Evolutionary conservation across 352 stramenopile species (phyloP), one percentile per base, ranked within the genome.

Genomic region (Pythium coloratum): DNA sequence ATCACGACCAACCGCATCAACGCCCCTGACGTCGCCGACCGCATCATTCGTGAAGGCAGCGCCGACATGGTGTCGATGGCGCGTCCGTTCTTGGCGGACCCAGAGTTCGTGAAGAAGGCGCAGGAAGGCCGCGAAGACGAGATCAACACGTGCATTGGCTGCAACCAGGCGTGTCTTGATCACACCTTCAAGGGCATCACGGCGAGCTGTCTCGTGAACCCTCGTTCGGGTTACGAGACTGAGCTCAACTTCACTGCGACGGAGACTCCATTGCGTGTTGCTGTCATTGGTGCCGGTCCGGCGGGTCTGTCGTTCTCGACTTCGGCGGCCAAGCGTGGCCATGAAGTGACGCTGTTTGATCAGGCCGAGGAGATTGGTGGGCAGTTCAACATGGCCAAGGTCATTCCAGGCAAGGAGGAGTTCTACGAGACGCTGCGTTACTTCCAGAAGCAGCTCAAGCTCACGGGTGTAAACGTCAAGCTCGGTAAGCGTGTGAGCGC

Each of bases 131-230:
- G 85, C 65, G 86, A 90, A 26, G 83, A 98, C 42, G 92, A 98
- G 62, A 99, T 99, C 71, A 99, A 99, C 75, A 99, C 96, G 24
- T 99, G 97, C 77, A 99, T 99, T 70, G 97, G 82, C n/a, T 97
- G 91, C 71, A 97, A 97, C 69, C 90, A 97, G 65, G 97, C 97
- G 14, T 99, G 97, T 78, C 81, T 99, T 24, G 97, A 99, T 84
- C 96, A 99, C 80, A 97, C 92, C 36, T 99, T 99, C 75, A 91
- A 98, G 63, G 89, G 80, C 13, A 98, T 98, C 64, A 96, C 85
- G 18, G 94, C 95, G 3, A 97, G 81, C 47, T 99, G 97, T 69
- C 86, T 99, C 51, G 97, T 99, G 28, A 99, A 99, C 77, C 97
- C 97, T 16, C 81, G 84, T 38, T 95, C 96, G 30, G 94, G 94